Percentiles rank a stretch among this genome's conserved stretches.
phyloP scores from a whole-genome alignment of 192 early-diverging fungal species.

The Gigaspora rosea region DNA sequence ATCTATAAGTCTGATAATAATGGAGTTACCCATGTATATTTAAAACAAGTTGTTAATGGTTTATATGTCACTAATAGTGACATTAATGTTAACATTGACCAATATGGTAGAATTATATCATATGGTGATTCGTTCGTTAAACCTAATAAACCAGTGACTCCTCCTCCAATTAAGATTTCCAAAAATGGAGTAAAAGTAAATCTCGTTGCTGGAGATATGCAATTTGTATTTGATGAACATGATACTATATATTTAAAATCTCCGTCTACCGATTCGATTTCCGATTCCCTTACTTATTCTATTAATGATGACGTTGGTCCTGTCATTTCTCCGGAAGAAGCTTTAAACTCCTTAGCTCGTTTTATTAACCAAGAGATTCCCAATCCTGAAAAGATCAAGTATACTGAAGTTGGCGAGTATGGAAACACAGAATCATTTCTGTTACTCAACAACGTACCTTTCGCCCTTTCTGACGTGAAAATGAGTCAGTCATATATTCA shows the following conservation, averaged over 20 bases:
- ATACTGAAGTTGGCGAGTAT: conserved; percentile 41
- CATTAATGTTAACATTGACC: conserved; percentile 80
- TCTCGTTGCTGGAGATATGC: background rate
- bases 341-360: conserved; percentile 60
- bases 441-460: conserved; percentile 52
- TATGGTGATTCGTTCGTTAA: conserved; percentile 59
- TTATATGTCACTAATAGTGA: conserved; percentile 79
- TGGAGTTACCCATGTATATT: conserved; percentile 84
- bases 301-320: background rate
- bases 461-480: conserved; percentile 56
- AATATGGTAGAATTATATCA: conserved; percentile 65
- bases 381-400: conserved; percentile 44
- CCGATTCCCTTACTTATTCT: background rate
- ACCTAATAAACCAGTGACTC: background rate
- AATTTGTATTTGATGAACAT: background rate
- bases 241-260: background rate
- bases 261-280: background rate
- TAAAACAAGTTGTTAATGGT: conserved; percentile 72
- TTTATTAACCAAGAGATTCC: conserved; percentile 60
- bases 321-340: conserved; percentile 56
- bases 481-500: conserved; percentile 68
- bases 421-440: conserved; percentile 41
- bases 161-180: background rate
- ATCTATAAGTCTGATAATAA: conserved; percentile 68
- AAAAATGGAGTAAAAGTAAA: background rate